phyloP scores from a whole-genome alignment of 2,329 filamentous ascomycete species.

The Cordyceps javanica region DNA sequence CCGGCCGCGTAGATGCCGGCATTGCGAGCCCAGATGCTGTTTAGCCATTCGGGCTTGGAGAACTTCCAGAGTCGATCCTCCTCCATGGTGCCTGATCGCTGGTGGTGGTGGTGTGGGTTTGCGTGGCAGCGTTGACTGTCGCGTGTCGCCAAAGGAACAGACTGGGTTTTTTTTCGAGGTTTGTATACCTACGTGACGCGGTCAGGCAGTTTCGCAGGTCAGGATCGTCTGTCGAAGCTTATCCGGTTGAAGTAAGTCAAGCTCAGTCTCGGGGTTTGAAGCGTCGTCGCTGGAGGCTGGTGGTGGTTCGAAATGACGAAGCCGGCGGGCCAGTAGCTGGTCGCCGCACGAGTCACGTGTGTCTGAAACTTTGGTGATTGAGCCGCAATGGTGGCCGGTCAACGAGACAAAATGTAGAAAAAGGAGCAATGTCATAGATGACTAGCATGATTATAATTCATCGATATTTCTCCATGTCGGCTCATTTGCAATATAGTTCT shows the following conservation, averaged over 20 bases:
- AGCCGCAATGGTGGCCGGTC: not conserved
- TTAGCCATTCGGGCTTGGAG: slow-evolving; percentile 59
- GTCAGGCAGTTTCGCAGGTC: not conserved
- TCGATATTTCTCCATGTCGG: too few species aligned
- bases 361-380: not conserved
- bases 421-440: too few species aligned
- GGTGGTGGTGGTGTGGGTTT: too few species aligned
- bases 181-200: not conserved
- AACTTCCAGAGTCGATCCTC: slow-evolving; percentile 65
- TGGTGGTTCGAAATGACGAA: slow-evolving; percentile 4
- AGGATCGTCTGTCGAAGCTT: not conserved
- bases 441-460: too few species aligned
- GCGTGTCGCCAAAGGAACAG: not conserved
- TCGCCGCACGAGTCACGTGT: slow-evolving; percentile 1
- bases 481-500: too few species aligned
- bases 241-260: not conserved
- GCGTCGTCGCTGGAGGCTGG: slow-evolving; percentile 3
- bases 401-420: not conserved
- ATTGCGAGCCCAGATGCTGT: slow-evolving; percentile 57
- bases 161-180: too few species aligned
- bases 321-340: not conserved
- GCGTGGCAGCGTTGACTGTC: not conserved
- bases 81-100: slow-evolving; percentile 32
- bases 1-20: slow-evolving; percentile 58
- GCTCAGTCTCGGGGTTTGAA: not conserved